Base-by-base conservation (phyloP, 345 rosid species). In the Triadica sebifera region DNA sequence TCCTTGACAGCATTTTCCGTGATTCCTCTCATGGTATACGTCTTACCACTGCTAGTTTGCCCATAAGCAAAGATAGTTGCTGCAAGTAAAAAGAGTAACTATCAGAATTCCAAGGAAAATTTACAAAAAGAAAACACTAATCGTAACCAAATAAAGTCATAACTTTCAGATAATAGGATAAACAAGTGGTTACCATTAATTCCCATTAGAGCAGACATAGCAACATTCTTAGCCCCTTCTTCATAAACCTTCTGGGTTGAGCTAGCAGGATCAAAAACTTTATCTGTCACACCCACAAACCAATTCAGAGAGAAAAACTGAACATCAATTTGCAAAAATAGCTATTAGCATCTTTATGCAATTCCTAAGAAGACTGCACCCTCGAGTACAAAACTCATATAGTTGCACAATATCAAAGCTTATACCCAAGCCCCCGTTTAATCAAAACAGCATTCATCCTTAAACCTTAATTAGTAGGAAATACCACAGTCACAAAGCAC, bases 11-110 rank as follows among this genome's bases (percentile, higher is more conserved):
- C 98, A 80, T 85, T 82, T 77, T 93, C 90, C 17, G 94, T 86
- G 72, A 93, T 86, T 43, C 98, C 98, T 74, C 89, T 86, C 98
- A 93, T 93, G 61, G 98, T 93, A 81, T 82, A 93, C 61, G 97
- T 93, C 84, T 93, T 93, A 50, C 98, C 98, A 55, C 98, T 91
- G 67, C 98, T 87, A 51, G 97, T 93, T 80, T 93, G 98, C 79
- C 98, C 98, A 81, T 93, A 93, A 0, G 97, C 94, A 81, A 93
- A 93, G 72, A 93, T 89, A 5, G 97, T 89, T 47, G 98, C 98
- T 91, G 90, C 86, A 85, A 82, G 13, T 78, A 69, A 59, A 72
- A 68, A 70, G 11, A 20, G 13, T 8, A 34, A 34, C 39, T 43
- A 65, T 29, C 53, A 75, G 43, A 47, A 16, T 43, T 58, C 65